phyloP scores from a whole-genome alignment of 257 asterid species.

The Ilex asprella region DNA sequence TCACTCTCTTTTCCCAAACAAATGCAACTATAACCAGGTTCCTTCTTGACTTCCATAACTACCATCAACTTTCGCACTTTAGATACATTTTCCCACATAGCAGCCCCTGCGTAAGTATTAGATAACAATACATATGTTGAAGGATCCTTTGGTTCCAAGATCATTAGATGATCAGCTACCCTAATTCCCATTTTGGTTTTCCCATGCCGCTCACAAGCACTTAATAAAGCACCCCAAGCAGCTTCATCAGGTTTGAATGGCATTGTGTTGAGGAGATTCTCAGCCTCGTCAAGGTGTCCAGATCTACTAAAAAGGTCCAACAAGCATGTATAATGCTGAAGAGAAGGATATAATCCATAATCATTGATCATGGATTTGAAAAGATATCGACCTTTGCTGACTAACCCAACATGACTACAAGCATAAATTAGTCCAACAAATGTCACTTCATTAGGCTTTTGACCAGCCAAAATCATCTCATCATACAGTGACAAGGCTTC shows the following conservation, averaged over 20 bases:
- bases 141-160: slow-evolving; percentile 46
- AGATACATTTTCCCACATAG: slow-evolving; percentile 62
- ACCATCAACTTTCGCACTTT: slow-evolving; percentile 47
- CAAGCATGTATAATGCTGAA: slow-evolving; percentile 76
- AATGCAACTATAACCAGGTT: slow-evolving; percentile 68
- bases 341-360: slow-evolving; percentile 50
- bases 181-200: slow-evolving; percentile 46
- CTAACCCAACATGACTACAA: slow-evolving; percentile 75
- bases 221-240: slow-evolving; percentile 64
- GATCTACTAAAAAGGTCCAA: slow-evolving; percentile 73
- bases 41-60: slow-evolving; percentile 40
- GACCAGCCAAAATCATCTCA: slow-evolving; percentile 46
- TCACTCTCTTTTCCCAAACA: slow-evolving; percentile 51
- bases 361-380: slow-evolving; percentile 62
- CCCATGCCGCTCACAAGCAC: slow-evolving; percentile 51
- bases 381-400: slow-evolving; percentile 48
- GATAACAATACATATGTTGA: slow-evolving; percentile 63
- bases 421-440: slow-evolving; percentile 69
- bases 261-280: slow-evolving; percentile 46
- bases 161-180: slow-evolving; percentile 48
- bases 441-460: slow-evolving; percentile 68
- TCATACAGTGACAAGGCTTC: slow-evolving; percentile 54
- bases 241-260: slow-evolving; percentile 77
- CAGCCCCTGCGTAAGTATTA: slow-evolving; percentile 50
- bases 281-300: slow-evolving; percentile 58